Base-by-base conservation (phyloP, 495 filamentous ascomycete species). In the Cladorrhinum samala region DNA sequence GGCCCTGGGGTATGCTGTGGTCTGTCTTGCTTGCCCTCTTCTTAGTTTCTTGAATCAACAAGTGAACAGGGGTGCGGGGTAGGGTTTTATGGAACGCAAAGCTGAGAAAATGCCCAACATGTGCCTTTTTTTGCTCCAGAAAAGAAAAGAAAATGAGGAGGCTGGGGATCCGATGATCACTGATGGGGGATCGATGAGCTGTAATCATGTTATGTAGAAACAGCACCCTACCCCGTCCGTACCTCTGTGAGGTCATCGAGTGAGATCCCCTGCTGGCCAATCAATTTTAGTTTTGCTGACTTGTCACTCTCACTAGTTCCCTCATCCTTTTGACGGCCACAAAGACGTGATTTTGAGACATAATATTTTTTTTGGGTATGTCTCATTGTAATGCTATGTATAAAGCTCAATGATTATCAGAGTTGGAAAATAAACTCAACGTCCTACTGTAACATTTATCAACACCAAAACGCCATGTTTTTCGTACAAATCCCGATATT, bases 241-340 rank as follows among this genome's bases (percentile, higher is more conserved):
- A n/a, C n/a, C n/a, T n/a, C n/a, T n/a, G 42, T 57, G 54, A 57
- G 49, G 49, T 57, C 54, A 57, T 57, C 40, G 21, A 46, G 20
- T 13, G 42, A 43, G 20, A 4, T 4, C 2, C 52, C 43, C 23
- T 42, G 41, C 39, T 16, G n/a, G 42, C 53, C 52, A 55, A 55
- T 55, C 49, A 52, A 33, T 14, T 38, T 20, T 14, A 0, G 14
- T 27, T 27, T 49, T 49, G 3, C 23, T 33, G 21, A 16, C 23
- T 41, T 21, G 19, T 46, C 27, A 18, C 27, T 13, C 6, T 3
- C 30, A 2, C n/a, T n/a, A n/a, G n/a, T n/a, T n/a, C n/a, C n/a
- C n/a, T n/a, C n/a, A n/a, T n/a, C n/a, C n/a, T n/a, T n/a, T n/a
- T n/a, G n/a, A n/a, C n/a, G n/a, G n/a, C n/a, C n/a, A n/a, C n/a